phyloP scores from a whole-genome alignment of 2,329 filamentous ascomycete species.

The Calonectria hawksworthii region DNA sequence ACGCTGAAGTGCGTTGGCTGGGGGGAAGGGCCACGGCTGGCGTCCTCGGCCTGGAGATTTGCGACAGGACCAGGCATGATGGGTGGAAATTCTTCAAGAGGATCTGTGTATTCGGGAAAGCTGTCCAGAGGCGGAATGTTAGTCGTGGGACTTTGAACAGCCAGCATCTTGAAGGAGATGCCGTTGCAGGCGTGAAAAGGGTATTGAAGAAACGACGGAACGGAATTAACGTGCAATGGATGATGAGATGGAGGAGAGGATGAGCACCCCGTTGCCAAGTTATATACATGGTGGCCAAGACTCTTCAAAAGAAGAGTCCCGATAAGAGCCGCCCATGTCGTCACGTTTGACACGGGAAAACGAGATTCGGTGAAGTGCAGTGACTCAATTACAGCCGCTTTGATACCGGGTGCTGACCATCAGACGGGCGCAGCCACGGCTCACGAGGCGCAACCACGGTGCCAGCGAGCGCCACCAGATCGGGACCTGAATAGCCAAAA shows the following conservation, averaged over 20 bases:
- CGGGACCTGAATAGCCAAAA: constrained; percentile 37
- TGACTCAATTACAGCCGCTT: constrained; percentile 24
- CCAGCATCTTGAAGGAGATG: constrained; percentile 52
- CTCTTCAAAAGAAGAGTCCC: background rate
- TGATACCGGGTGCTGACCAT: constrained; percentile 31
- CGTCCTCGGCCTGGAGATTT: constrained; percentile 59
- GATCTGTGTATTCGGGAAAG: constrained; percentile 61
- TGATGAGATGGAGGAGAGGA: constrained; percentile 22
- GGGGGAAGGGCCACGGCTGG: constrained; percentile 81
- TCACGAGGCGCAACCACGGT: constrained; percentile 23
- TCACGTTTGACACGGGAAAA: constrained; percentile 23
- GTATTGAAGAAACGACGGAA: constrained; percentile 27
- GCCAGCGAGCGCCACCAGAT: constrained; percentile 41
- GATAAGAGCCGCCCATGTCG: constrained; percentile 30
- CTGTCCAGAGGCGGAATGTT: constrained; percentile 56
- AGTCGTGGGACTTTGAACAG: constrained; percentile 56
- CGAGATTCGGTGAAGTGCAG: constrained; percentile 18
- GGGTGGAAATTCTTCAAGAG: constrained; percentile 49
- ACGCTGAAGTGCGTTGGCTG: constrained; percentile 89
- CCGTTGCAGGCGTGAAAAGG: constrained; percentile 18
- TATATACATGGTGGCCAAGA: constrained; percentile 39
- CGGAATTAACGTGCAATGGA: constrained; percentile 19
- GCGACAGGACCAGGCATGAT: constrained; percentile 53
- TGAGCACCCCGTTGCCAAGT: constrained; percentile 27
- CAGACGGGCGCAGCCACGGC: constrained; percentile 32